phyloP scores from a whole-genome alignment of 1,284 basidiomycete species.

The Trametes pubescens region DNA sequence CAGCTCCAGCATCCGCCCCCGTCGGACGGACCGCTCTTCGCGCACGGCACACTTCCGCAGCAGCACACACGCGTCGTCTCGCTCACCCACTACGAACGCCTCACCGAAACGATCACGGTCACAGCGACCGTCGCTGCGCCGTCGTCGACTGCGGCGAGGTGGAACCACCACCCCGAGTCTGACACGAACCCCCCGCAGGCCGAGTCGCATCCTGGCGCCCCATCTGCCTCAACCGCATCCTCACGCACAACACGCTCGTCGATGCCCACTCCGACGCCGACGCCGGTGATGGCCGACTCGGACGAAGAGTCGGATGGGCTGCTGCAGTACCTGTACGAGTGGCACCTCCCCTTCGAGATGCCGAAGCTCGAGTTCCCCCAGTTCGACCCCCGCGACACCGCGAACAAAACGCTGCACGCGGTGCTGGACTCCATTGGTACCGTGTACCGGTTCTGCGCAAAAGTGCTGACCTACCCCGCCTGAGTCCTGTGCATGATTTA shows the following conservation, averaged over 20 bases:
- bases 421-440: slow-evolving; percentile 38
- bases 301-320: slow-evolving; percentile 4
- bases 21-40: slow-evolving; percentile 15
- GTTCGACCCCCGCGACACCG: slow-evolving; percentile 26
- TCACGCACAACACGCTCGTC: slow-evolving; percentile 4
- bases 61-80: slow-evolving; percentile 12
- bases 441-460: slow-evolving; percentile 42
- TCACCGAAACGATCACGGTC: slow-evolving; percentile 34
- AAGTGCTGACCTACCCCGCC: slow-evolving; percentile 43
- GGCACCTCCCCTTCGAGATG: slow-evolving; percentile 38
- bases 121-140: slow-evolving; percentile 30
- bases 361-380: slow-evolving; percentile 31
- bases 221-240: slow-evolving; percentile 2
- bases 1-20: slow-evolving; percentile 26
- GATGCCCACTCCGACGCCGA: slow-evolving; percentile 23
- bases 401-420: slow-evolving; percentile 34
- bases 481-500: slow-evolving; percentile 35
- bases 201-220: not conserved
- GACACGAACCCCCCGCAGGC: not conserved
- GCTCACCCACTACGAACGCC: slow-evolving; percentile 9
- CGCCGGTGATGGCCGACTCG: slow-evolving; percentile 9
- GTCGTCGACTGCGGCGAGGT: slow-evolving; percentile 4
- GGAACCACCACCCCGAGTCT: slow-evolving; percentile 22
- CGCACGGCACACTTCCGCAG: slow-evolving; percentile 11
- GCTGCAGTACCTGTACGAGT: slow-evolving; percentile 29